Percentiles rank a stretch among this genome's conserved stretches.
Conservation (phyloP, 805 yeast species). For the Lipomyces sp. region DNA sequence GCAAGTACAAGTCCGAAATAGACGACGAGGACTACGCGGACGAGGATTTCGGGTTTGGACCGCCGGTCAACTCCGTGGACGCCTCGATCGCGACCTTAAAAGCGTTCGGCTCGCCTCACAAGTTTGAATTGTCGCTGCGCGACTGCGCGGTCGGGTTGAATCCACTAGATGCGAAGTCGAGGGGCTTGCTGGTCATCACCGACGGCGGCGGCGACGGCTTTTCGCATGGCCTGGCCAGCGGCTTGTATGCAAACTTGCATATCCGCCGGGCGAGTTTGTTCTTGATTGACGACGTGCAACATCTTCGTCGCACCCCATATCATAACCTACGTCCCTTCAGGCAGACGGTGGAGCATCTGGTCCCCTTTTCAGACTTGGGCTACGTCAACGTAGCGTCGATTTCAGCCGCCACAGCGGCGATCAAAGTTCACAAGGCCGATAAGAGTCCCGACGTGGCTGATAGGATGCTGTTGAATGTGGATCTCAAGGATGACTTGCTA, state of each 20-base stretch:
- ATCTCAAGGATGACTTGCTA: slow-evolving; percentile 34
- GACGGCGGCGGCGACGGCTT: slow-evolving; percentile 55
- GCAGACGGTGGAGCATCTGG: slow-evolving; percentile 34
- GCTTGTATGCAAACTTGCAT: slow-evolving; percentile 42
- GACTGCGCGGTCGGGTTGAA: slow-evolving; percentile 60
- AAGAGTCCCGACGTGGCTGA: slow-evolving; percentile 10
- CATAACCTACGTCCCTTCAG: not conserved
- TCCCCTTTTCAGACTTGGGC: slow-evolving; percentile 48
- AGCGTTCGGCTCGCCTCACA: slow-evolving; percentile 3
- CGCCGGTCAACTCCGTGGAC: slow-evolving; percentile 20
- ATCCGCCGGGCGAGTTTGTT: slow-evolving; percentile 51
- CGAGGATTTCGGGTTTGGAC: slow-evolving; percentile 12
- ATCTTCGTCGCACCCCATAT: slow-evolving; percentile 38
- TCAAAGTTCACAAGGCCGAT: slow-evolving; percentile 33
- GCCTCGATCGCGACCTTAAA: slow-evolving; percentile 24
- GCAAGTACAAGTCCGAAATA: slow-evolving; percentile 16
- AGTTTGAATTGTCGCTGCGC: slow-evolving; percentile 37
- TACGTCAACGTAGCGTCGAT: slow-evolving; percentile 51
- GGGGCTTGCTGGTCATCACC: slow-evolving; percentile 49
- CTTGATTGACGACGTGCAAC: slow-evolving; percentile 59
- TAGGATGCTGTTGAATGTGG: slow-evolving; percentile 20
- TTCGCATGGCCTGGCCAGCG: slow-evolving; percentile 37
- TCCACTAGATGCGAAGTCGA: slow-evolving; percentile 60
- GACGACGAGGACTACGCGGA: slow-evolving; percentile 20
- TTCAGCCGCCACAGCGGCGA: slow-evolving; percentile 20